Evolutionary conservation across 352 stramenopile genomes (phyloP).

Genomic region (Lagenidium giganteum): DNA sequence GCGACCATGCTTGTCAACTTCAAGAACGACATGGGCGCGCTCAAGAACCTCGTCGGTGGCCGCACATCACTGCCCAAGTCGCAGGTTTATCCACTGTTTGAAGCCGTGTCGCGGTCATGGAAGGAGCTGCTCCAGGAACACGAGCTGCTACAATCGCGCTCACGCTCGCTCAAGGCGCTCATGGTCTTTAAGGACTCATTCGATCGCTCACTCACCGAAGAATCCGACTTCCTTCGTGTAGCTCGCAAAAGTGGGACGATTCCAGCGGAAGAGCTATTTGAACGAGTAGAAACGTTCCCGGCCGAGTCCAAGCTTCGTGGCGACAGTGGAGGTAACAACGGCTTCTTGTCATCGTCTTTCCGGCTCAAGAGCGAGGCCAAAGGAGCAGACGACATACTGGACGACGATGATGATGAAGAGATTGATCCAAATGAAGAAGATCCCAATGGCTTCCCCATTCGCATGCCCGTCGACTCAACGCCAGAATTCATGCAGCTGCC

Average conservation of each 20-base stretch:
- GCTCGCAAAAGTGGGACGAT: constrained; percentile 52
- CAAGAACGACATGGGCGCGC: constrained; percentile 51
- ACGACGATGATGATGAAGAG: constrained; percentile 10
- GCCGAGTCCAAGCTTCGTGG: constrained; percentile 26
- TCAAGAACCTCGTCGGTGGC: constrained; percentile 81
- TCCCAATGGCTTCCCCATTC: constrained; percentile 46
- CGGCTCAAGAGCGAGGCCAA: constrained; percentile 24
- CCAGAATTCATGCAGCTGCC: constrained; percentile 93
- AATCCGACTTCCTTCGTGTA: constrained; percentile 49
- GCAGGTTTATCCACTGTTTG: constrained; percentile 93
- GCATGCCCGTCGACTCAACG: constrained; percentile 88
- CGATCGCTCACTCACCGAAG: constrained; percentile 38
- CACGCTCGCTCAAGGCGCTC: constrained; percentile 54
- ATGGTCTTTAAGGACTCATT: constrained; percentile 79
- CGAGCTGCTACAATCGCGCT: constrained; percentile 64
- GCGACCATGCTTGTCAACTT: constrained; percentile 60
- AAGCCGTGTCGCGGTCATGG: constrained; percentile 84
- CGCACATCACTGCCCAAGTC: constrained; percentile 89
- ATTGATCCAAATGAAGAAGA: constrained; percentile 30
- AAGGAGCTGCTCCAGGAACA: constrained; percentile 70
- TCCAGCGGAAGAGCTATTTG: constrained; percentile 63
- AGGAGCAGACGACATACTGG: constrained; percentile 28
- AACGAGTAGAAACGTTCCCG: constrained; percentile 56
- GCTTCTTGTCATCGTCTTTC: constrained; percentile 14
- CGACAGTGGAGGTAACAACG: not conserved